Percentiles rank a stretch among this genome's conserved stretches.
phyloP scores from a whole-genome alignment of 768 basidiomycete species.

The Russula lepida region DNA sequence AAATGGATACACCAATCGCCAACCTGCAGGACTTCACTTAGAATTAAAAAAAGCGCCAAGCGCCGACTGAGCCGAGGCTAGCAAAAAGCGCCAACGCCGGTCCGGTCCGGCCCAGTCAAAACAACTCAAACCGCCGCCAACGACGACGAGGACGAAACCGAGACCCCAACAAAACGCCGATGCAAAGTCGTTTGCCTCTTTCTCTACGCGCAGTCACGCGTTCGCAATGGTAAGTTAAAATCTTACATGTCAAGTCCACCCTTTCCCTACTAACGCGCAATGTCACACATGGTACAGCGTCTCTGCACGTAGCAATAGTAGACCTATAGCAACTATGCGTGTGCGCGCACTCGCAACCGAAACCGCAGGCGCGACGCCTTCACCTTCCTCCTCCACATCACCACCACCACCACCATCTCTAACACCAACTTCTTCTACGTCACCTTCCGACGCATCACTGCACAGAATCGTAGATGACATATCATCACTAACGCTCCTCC shows the following conservation, averaged over 20 bases:
- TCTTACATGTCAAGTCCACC: too few species aligned
- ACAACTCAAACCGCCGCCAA: too few species aligned
- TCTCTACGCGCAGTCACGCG: not conserved
- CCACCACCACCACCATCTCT: conserved; percentile 26
- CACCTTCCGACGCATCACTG: conserved; percentile 50
- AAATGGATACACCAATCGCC: too few species aligned
- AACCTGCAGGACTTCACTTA: too few species aligned
- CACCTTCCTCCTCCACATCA: conserved; percentile 29
- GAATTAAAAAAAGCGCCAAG: too few species aligned
- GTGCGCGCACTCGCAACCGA: conserved; percentile 26
- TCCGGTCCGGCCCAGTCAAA: not conserved
- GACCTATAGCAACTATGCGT: not conserved
- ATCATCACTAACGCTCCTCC: conserved; percentile 76
- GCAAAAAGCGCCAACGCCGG: too few species aligned
- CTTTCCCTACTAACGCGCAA: not conserved
- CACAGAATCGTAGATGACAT: conserved; percentile 88
- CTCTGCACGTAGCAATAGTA: not conserved
- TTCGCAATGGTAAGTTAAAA: not conserved
- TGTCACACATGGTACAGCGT: not conserved
- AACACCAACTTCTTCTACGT: conserved; percentile 33
- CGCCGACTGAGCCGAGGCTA: too few species aligned
- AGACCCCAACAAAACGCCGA: not conserved
- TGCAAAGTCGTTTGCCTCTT: not conserved
- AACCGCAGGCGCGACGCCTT: conserved; percentile 40
- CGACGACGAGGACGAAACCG: not conserved